Conservation (phyloP, 768 basidiomycete genomes). For the Pleurotus salmoneostramineus region DNA sequence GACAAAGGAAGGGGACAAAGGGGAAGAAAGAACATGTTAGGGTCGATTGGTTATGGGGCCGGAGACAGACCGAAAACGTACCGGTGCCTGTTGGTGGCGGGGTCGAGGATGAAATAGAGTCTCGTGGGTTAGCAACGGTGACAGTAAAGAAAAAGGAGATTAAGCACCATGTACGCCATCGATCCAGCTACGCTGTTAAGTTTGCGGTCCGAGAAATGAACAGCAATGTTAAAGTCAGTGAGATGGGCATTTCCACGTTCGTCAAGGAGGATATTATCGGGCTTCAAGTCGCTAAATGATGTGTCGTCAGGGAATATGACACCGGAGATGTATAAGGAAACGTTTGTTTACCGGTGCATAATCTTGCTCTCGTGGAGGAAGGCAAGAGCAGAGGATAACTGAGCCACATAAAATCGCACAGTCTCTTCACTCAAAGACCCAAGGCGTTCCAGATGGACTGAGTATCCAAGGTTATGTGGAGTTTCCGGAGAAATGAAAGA, state of each 20-base stretch:
- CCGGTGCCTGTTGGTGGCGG: conserved; percentile 3
- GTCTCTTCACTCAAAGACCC: conserved; percentile 71
- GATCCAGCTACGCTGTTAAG: conserved; percentile 93
- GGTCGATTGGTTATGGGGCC: neutral
- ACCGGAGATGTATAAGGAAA: conserved; percentile 13
- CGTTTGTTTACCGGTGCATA: conserved; percentile 79
- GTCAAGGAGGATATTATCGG: conserved; percentile 96
- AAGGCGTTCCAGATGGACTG: conserved; percentile 87
- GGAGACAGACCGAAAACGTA: conserved; percentile 1
- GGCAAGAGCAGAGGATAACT: conserved; percentile 82
- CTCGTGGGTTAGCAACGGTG: neutral
- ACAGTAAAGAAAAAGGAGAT: conserved; percentile 34
- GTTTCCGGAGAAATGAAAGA: conserved; percentile 3
- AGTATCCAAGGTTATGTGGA: conserved; percentile 9
- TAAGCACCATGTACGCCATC: conserved; percentile 98
- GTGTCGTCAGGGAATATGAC: conserved; percentile 15
- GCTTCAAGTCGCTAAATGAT: conserved; percentile 80
- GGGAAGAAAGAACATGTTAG: conserved; percentile 2
- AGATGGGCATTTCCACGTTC: conserved; percentile 94
- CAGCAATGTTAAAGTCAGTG: conserved; percentile 98
- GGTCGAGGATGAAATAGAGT: neutral
- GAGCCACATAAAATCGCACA: conserved; percentile 86
- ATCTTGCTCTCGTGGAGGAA: conserved; percentile 92
- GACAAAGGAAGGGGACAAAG: conserved; percentile 9
- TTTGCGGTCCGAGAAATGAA: conserved; percentile 87